phyloP scores from a whole-genome alignment of 495 filamentous ascomycete genomes.

The Aspergillus mulundensis region DNA sequence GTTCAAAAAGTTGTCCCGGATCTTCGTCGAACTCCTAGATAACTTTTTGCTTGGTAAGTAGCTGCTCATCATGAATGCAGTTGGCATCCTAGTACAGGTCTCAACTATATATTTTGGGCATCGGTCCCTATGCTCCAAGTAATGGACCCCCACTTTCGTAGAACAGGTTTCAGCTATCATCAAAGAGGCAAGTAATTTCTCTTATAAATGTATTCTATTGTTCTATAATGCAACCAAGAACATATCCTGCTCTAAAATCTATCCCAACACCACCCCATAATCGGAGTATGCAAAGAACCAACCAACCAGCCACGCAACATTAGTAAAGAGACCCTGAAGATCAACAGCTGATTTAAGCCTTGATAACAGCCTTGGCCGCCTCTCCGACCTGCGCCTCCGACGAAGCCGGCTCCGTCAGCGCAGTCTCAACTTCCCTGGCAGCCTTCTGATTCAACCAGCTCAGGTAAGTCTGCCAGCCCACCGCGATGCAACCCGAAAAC shows the following conservation, averaged over 20 bases:
- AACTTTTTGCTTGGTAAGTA: too few relatives aligned
- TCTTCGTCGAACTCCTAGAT: too few relatives aligned
- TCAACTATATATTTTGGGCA: too few relatives aligned
- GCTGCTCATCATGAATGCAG: too few relatives aligned
- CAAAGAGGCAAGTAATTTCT: too few relatives aligned
- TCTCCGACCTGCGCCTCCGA: conserved; percentile 5
- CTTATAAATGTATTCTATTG: background rate
- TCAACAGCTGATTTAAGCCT: conserved; percentile 18
- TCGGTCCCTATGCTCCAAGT: too few relatives aligned
- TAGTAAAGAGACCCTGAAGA: background rate
- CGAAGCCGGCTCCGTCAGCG: conserved; percentile 22
- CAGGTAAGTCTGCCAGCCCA: conserved; percentile 91
- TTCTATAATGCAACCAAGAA: background rate
- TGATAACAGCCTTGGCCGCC: conserved; percentile 17
- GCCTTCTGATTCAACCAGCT: conserved; percentile 75
- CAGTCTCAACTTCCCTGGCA: conserved; percentile 49
- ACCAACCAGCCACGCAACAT: background rate
- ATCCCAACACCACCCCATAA: conserved; percentile 5
- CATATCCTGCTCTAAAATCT: conserved; percentile 15
- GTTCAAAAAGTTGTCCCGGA: too few relatives aligned
- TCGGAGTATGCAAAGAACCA: conserved; percentile 10
- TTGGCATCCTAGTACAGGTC: too few relatives aligned
- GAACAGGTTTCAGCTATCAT: too few relatives aligned
- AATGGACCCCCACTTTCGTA: too few relatives aligned
- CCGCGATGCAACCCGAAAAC: conserved; percentile 71